phyloP scores from a whole-genome alignment of 2,329 filamentous ascomycete genomes.

The Colletotrichum sp. region DNA sequence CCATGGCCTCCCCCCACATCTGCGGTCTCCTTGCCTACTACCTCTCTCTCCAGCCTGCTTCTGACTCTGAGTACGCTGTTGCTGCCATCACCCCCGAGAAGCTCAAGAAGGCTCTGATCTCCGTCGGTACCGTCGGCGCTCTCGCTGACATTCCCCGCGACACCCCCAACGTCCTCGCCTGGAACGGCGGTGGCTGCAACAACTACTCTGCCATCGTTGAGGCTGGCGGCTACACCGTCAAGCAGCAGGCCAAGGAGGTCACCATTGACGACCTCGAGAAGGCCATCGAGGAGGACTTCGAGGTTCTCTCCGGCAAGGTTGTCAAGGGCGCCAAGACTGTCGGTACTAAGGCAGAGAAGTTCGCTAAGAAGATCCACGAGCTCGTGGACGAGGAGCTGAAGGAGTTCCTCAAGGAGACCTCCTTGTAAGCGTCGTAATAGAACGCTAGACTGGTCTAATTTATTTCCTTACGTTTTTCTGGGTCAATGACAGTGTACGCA shows the following conservation, averaged over 20 bases:
- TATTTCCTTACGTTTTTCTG: constrained; percentile 26
- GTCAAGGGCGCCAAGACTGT: constrained; percentile 58
- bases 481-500: constrained; percentile 20
- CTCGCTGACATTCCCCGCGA: constrained; percentile 83
- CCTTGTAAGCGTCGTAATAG: constrained; percentile 31
- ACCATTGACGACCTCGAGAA: constrained; percentile 66
- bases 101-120: constrained; percentile 88
- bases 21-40: constrained; percentile 97
- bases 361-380: constrained; percentile 68
- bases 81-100: constrained; percentile 89
- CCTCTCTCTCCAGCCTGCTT: constrained; percentile 90
- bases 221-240: constrained; percentile 72
- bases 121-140: constrained; percentile 78
- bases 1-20: constrained; percentile 98
- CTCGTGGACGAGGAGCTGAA: constrained; percentile 66
- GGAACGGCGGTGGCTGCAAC: constrained; percentile 95
- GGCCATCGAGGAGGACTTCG: constrained; percentile 65
- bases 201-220: constrained; percentile 88
- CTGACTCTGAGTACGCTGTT: constrained; percentile 90
- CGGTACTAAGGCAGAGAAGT: constrained; percentile 62
- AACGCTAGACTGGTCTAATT: neutral
- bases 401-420: constrained; percentile 62
- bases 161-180: constrained; percentile 95
- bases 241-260: constrained; percentile 48
- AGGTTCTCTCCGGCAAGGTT: constrained; percentile 62